Evolutionary conservation across 2,329 filamentous ascomycete genomes (phyloP).

Genomic region (Emergomyces pasteurianus): DNA sequence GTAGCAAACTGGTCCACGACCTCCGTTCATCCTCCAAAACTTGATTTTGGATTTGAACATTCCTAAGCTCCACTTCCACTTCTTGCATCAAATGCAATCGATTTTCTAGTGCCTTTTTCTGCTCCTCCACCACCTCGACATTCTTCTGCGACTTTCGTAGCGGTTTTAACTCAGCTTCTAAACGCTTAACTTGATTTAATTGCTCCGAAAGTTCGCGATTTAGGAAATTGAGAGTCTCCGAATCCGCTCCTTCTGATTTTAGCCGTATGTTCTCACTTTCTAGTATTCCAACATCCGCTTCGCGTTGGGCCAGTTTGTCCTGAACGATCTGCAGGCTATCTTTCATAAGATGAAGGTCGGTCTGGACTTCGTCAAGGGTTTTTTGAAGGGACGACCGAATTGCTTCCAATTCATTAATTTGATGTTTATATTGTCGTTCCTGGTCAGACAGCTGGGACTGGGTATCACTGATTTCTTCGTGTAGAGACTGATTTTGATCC

Average conservation of each 20-base stretch:
- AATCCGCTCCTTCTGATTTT: slow-evolving; percentile 77
- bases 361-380: slow-evolving; percentile 39
- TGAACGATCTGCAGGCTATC: slow-evolving; percentile 50
- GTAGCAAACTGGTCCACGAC: slow-evolving; percentile 77
- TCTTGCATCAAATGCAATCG: slow-evolving; percentile 63
- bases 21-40: slow-evolving; percentile 77
- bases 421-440: slow-evolving; percentile 52
- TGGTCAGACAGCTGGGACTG: slow-evolving; percentile 61
- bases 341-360: slow-evolving; percentile 43
- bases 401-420: slow-evolving; percentile 48
- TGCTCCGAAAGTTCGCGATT: slow-evolving; percentile 84
- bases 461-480: slow-evolving; percentile 74
- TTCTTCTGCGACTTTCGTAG: slow-evolving; percentile 71
- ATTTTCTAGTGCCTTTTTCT: slow-evolving; percentile 72
- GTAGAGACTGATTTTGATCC: slow-evolving; percentile 59
- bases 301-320: slow-evolving; percentile 54
- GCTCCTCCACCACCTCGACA: slow-evolving; percentile 89
- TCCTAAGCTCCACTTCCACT: slow-evolving; percentile 63
- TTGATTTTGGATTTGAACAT: slow-evolving; percentile 70
- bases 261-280: slow-evolving; percentile 74
- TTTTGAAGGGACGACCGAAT: slow-evolving; percentile 47
- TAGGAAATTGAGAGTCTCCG: slow-evolving; percentile 73
- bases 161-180: slow-evolving; percentile 77
- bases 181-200: slow-evolving; percentile 73
- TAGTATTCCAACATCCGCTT: slow-evolving; percentile 58